Evolutionary conservation across 805 yeast species (phyloP).

Genomic region (Lachancea thermotolerans): DNA sequence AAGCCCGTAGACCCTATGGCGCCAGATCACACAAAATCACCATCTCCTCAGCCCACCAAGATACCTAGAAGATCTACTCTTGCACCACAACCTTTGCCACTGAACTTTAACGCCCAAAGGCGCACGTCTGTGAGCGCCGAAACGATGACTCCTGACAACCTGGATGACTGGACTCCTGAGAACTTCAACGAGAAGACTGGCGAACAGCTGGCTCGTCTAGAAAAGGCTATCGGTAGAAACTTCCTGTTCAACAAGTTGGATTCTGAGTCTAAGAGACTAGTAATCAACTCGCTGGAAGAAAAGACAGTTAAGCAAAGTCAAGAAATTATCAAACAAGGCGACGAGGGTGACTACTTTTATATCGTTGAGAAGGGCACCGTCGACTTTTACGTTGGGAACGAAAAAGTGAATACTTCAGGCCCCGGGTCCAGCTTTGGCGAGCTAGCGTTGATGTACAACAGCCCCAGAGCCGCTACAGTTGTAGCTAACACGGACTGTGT

Average conservation of each 20-base stretch:
- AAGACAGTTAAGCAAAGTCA: slow-evolving; percentile 52
- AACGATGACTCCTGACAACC: slow-evolving; percentile 67
- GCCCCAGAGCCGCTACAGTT: slow-evolving; percentile 97
- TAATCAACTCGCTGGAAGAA: slow-evolving; percentile 78
- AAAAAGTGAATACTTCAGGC: slow-evolving; percentile 65
- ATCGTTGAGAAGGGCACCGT: slow-evolving; percentile 80
- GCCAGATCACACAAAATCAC: slow-evolving; percentile 20
- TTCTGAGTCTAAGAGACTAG: slow-evolving; percentile 65
- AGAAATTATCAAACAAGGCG: slow-evolving; percentile 81
- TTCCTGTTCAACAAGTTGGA: slow-evolving; percentile 82
- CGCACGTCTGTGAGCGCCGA: slow-evolving; percentile 90
- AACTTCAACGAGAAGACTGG: slow-evolving; percentile 45
- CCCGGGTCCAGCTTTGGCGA: slow-evolving; percentile 94
- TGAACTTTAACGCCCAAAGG: slow-evolving; percentile 68
- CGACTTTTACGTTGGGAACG: slow-evolving; percentile 62
- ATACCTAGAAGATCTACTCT: slow-evolving; percentile 11
- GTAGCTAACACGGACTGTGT: slow-evolving; percentile 61
- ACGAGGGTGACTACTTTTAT: slow-evolving; percentile 89
- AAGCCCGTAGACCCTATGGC: slow-evolving; percentile 20
- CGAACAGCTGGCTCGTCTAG: slow-evolving; percentile 62
- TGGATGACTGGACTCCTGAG: slow-evolving; percentile 72
- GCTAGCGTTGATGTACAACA: slow-evolving; percentile 92
- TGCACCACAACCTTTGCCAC: slow-evolving; percentile 37
- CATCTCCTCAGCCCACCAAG: slow-evolving; percentile 12
- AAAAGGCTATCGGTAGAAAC: slow-evolving; percentile 67